Conservation (phyloP, 139 green algal genomes). For the Haematococcus sp. region DNA sequence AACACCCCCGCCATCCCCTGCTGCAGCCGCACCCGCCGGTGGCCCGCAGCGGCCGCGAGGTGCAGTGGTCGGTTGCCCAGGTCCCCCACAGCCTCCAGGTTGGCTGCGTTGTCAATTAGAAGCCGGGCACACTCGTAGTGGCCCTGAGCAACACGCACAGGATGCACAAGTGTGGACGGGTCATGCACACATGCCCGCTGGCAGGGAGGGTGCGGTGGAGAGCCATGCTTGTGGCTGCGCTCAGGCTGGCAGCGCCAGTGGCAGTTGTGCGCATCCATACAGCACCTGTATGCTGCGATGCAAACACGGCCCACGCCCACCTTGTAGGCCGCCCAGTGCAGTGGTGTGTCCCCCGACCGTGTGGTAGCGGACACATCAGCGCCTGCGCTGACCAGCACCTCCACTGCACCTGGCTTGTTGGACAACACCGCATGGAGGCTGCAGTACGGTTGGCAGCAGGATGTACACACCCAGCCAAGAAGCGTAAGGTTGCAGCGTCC, state of each 20-base stretch:
- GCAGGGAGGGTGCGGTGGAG: too few species aligned
- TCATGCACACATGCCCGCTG: too few species aligned
- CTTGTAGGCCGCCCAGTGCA: conserved; percentile 51
- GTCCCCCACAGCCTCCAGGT: conserved; percentile 51
- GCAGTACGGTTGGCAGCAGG: too few species aligned
- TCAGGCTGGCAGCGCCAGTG: too few species aligned
- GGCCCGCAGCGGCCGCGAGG: conserved; percentile 40
- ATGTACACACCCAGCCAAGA: too few species aligned
- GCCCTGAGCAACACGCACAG: conserved; percentile 22
- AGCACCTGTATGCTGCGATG: too few species aligned
- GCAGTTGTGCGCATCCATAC: too few species aligned
- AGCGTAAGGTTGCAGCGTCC: too few species aligned
- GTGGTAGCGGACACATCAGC: conserved; percentile 33
- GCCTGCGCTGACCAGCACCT: conserved; percentile 25
- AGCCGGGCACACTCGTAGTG: conserved; percentile 13
- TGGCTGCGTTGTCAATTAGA: conserved; percentile 39
- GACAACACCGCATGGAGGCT: conserved; percentile 10
- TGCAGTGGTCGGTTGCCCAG: conserved; percentile 56
- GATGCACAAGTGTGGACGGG: too few species aligned
- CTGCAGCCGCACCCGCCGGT: conserved; percentile 11
- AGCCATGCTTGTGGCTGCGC: too few species aligned
- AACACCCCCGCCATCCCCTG: too few species aligned
- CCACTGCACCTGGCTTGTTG: conserved; percentile 2
- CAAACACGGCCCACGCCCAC: too few species aligned
- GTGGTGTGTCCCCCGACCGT: conserved; percentile 34